Evolutionary conservation across 768 basidiomycete species (phyloP), one percentile per base, ranked within the genome.

Genomic region (Dacryopinax primogenitus): DNA sequence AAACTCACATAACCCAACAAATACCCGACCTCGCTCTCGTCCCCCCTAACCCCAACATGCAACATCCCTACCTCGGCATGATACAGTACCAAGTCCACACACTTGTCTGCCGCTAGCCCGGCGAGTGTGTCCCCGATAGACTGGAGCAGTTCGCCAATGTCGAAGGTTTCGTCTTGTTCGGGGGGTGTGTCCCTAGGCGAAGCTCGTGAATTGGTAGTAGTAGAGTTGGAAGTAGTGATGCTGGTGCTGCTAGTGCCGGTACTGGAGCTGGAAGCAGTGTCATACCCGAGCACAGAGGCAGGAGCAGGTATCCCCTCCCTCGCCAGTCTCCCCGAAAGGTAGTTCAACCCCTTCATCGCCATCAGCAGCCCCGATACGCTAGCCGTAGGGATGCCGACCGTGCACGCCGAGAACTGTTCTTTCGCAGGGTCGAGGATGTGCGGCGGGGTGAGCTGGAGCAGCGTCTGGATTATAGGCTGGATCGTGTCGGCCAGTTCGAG

Each of bases 261-360:
- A 62, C 13, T 41, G 32, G 15, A 12, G 18, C 15, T 11, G 39
- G 16, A 18, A 12, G 12, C 13, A 28, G 13, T 13, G 30, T 18
- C 12, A 61, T 12, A 61, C 30, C 41, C 41, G 7, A 3, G 41
- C 7, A 30, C 23, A 13, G 51, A 13, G 26, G 51, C 51, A 23
- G 26, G n/a, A 0, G 30, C 16, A 21, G 65, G 65, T 9, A 67
- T 33, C 41, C 41, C 41, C 18, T 44, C 41, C 28, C 45, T 16
- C 3, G 79, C 72, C 83, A 90, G 84, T 73, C 91, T 88, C n/a
- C 89, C 90, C 3, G 90, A 90, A 68, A 96, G 83, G 71, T 90
- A 95, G 73, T 95, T 95, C 68, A 97, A 82, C 69, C 87, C 89
- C 77, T 92, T 92, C 90, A 96, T 91, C 37, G 87, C 83, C 18